Evolutionary conservation across 305 asterid genomes (phyloP).

Genomic region (Rubia peregrina): DNA sequence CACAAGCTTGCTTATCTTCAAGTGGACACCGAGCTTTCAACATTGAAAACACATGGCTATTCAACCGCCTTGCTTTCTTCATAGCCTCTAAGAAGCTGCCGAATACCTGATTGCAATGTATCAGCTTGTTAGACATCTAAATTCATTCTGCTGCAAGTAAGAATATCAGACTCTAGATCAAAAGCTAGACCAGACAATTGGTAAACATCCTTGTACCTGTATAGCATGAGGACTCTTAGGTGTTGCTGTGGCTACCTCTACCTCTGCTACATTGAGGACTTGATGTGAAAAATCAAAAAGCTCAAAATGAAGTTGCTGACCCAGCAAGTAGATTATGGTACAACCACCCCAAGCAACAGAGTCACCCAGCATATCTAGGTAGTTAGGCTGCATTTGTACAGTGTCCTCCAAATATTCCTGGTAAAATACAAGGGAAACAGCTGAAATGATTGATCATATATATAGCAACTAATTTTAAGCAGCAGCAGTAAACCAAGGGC

Average conservation of each 20-base stretch:
- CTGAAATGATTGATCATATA: neutral
- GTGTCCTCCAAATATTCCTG: conserved; percentile 86
- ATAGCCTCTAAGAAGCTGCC: conserved; percentile 74
- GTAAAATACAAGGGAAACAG: neutral
- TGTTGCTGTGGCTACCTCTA: conserved; percentile 56
- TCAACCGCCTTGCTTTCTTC: conserved; percentile 93
- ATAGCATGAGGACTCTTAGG: conserved; percentile 48
- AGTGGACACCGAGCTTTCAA: conserved; percentile 92
- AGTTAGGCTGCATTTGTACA: conserved; percentile 55
- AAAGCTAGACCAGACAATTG: neutral
- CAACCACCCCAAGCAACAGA: conserved; percentile 99
- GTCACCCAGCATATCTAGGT: conserved; percentile 75
- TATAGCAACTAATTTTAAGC: neutral
- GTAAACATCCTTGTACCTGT: conserved; percentile 35
- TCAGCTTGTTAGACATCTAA: conserved; percentile 14
- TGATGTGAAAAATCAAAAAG: conserved; percentile 95
- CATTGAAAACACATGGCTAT: conserved; percentile 91
- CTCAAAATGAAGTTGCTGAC: conserved; percentile 92
- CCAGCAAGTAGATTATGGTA: conserved; percentile 86
- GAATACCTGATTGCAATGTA: conserved; percentile 38
- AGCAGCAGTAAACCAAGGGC: too few species aligned
- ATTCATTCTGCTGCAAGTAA: neutral
- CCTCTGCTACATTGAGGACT: conserved; percentile 95
- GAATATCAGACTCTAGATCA: neutral
- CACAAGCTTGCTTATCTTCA: conserved; percentile 98